Evolutionary conservation across 176 grass and related monocot species (phyloP).

Genomic region (Panicum miliaceum): DNA sequence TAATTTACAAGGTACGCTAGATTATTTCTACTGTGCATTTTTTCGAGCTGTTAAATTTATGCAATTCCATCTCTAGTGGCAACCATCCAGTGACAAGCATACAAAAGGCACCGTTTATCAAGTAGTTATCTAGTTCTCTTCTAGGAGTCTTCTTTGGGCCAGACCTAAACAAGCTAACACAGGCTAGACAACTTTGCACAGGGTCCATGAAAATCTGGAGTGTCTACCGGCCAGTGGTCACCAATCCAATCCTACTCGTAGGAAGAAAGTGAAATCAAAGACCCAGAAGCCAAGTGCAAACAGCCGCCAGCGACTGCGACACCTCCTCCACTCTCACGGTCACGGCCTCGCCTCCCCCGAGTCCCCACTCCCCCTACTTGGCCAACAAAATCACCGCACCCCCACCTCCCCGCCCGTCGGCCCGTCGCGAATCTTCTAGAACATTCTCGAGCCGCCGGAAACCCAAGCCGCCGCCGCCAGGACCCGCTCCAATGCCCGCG

Average conservation of each 20-base stretch:
- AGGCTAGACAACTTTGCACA: neutral
- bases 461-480: neutral
- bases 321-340: neutral
- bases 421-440: conserved; percentile 40
- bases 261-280: neutral
- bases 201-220: neutral
- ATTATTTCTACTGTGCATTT: no score
- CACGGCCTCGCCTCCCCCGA: neutral
- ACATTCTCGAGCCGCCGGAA: conserved; percentile 5
- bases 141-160: neutral
- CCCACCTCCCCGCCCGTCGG: neutral
- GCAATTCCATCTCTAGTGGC: neutral
- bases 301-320: neutral
- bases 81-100: neutral
- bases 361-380: neutral
- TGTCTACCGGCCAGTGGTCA: neutral
- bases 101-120: neutral
- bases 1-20: neutral
- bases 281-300: neutral
- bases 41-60: neutral
- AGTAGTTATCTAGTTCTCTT: no score
- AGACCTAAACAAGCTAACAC: neutral
- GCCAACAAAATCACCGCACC: conserved; percentile 22
- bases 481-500: conserved; percentile 26
- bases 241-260: neutral